Conservation (phyloP, 805 yeast species). For the Tetrapisispora fleetii region DNA sequence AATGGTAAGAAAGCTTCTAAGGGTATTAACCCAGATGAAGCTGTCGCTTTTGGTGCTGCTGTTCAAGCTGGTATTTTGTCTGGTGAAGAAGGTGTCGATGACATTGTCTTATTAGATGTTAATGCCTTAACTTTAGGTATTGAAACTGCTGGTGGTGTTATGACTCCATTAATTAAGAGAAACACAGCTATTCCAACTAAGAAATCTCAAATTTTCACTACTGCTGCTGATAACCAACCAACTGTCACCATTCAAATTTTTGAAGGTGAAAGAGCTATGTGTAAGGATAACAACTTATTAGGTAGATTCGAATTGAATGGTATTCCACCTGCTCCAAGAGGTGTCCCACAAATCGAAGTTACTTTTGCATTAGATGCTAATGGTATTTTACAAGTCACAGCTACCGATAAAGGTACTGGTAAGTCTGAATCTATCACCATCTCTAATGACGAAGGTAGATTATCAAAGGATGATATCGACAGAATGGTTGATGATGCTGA, state of each 20-base stretch:
- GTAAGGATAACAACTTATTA: slow-evolving; percentile 87
- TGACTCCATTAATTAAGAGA: slow-evolving; percentile 91
- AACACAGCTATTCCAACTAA: slow-evolving; percentile 93
- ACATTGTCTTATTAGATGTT: slow-evolving; percentile 82
- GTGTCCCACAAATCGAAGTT: slow-evolving; percentile 97
- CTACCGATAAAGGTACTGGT: slow-evolving; percentile 91
- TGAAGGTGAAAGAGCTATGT: slow-evolving; percentile 94
- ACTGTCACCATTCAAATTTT: slow-evolving; percentile 88
- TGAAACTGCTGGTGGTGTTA: slow-evolving; percentile 95
- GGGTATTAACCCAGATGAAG: slow-evolving; percentile 98
- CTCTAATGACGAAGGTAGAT: slow-evolving; percentile 89
- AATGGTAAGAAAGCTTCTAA: slow-evolving; percentile 93
- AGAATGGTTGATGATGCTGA: slow-evolving; percentile 98
- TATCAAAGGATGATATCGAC: slow-evolving; percentile 87
- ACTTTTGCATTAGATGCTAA: slow-evolving; percentile 95
- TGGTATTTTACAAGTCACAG: slow-evolving; percentile 93
- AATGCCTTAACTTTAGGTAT: slow-evolving; percentile 92
- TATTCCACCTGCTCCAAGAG: slow-evolving; percentile 98
- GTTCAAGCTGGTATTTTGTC: slow-evolving; percentile 97
- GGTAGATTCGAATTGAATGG: slow-evolving; percentile 96
- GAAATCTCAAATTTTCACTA: slow-evolving; percentile 90
- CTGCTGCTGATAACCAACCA: slow-evolving; percentile 94
- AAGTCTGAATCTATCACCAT: slow-evolving; percentile 84
- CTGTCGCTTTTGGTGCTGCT: slow-evolving; percentile 99
- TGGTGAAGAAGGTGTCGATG: slow-evolving; percentile 91